Conservation (phyloP, 306 rosid genomes). For the Fragaria nilgerrensis region DNA sequence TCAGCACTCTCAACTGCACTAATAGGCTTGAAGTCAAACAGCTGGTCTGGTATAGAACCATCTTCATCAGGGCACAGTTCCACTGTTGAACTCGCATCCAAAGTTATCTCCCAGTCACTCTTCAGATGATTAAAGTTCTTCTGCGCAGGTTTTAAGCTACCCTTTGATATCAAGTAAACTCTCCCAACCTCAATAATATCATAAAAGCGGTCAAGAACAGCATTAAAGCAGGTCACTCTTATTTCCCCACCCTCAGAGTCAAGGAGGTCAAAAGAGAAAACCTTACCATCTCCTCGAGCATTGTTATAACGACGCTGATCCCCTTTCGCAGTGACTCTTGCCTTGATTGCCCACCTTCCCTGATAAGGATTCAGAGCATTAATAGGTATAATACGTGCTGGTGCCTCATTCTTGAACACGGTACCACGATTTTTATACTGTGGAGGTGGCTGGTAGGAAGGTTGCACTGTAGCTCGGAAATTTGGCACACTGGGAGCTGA, state of each 20-base stretch:
- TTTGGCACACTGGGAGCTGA: constrained; percentile 25
- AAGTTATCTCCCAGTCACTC: constrained; percentile 90
- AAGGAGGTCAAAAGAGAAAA: constrained; percentile 92
- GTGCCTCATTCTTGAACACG: constrained; percentile 87
- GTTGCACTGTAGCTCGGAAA: constrained; percentile 79
- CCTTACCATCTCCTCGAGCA: constrained; percentile 97
- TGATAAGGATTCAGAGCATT: constrained; percentile 91
- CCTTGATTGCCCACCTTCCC: constrained; percentile 97
- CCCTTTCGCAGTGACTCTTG: constrained; percentile 96
- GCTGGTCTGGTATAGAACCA: constrained; percentile 85
- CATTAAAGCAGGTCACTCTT: constrained; percentile 92
- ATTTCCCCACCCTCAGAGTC: constrained; percentile 98
- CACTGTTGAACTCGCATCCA: constrained; percentile 74
- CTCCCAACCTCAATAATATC: constrained; percentile 77
- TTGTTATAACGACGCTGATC: constrained; percentile 93
- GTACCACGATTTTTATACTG: constrained; percentile 70
- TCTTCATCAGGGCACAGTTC: constrained; percentile 91
- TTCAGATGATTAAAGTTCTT: constrained; percentile 91
- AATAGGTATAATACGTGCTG: constrained; percentile 82
- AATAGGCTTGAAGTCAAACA: constrained; percentile 78
- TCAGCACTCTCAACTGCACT: constrained; percentile 78
- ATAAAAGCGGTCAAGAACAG: constrained; percentile 86
- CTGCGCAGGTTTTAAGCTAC: constrained; percentile 91
- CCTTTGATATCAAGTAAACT: constrained; percentile 90
- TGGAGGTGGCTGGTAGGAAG: constrained; percentile 83